These are phyloP conservation scores for Dryas drummondii DNA, from an alignment of 306 rosid genomes.

Conservation along the genomic window DNA sequence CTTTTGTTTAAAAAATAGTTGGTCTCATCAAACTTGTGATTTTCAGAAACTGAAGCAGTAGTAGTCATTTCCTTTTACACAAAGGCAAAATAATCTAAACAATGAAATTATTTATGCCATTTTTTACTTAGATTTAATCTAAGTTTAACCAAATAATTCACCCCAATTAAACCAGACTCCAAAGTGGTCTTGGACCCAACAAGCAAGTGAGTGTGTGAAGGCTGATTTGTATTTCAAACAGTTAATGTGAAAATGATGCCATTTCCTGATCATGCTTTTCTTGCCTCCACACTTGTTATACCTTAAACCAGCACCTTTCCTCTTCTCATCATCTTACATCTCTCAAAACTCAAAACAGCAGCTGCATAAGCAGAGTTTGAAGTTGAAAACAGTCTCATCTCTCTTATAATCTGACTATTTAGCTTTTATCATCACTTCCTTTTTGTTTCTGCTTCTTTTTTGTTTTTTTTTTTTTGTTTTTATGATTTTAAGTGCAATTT, in stretches of 20 bases:
- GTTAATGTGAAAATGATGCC: slow-evolving; percentile 31
- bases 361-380: slow-evolving; percentile 30
- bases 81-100: slow-evolving; percentile 32
- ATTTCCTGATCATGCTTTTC: slow-evolving; percentile 54
- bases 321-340: slow-evolving; percentile 31
- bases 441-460: neutral
- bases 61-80: slow-evolving; percentile 37
- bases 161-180: slow-evolving; percentile 65
- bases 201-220: slow-evolving; percentile 42
- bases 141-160: slow-evolving; percentile 61
- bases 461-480: neutral
- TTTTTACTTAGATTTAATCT: slow-evolving; percentile 45
- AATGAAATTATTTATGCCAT: slow-evolving; percentile 23
- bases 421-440: slow-evolving; percentile 2
- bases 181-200: slow-evolving; percentile 34
- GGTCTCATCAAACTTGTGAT: slow-evolving; percentile 57
- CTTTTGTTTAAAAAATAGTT: slow-evolving; percentile 36
- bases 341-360: slow-evolving; percentile 34
- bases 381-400: slow-evolving; percentile 13
- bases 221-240: slow-evolving; percentile 29
- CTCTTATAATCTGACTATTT: neutral
- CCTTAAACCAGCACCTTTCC: slow-evolving; percentile 46
- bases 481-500: slow-evolving; percentile 8
- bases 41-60: slow-evolving; percentile 11
- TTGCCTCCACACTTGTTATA: slow-evolving; percentile 61